A percentile compares a stretch with the other conserved stretches of the same genome.
Evolutionary conservation across 257 asterid genomes (phyloP).

Genomic region (Penstemon eatonii): DNA sequence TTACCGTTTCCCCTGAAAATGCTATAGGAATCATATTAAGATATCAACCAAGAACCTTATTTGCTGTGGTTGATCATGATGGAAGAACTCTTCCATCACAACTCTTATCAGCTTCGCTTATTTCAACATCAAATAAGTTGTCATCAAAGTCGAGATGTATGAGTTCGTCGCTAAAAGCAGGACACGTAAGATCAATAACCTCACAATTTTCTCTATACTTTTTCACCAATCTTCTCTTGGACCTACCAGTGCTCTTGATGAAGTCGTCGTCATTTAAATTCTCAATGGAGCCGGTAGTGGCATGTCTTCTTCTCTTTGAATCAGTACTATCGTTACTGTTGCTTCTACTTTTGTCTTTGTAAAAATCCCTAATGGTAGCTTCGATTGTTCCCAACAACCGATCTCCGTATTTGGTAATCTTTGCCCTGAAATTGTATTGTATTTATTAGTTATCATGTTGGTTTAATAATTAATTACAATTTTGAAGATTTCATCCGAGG

Average conservation of each 20-base stretch:
- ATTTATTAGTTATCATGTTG: constrained; percentile 7
- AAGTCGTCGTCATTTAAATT: constrained; percentile 42
- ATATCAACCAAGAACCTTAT: too few relatives aligned
- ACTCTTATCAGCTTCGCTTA: too few relatives aligned
- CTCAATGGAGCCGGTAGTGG: constrained; percentile 20
- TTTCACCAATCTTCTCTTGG: constrained; percentile 59
- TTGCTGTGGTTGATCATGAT: too few relatives aligned
- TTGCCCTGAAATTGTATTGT: constrained; percentile 50
- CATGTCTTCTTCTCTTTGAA: constrained; percentile 62
- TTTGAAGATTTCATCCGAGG: constrained; percentile 2
- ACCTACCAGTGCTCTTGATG: constrained; percentile 48
- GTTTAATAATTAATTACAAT: constrained; percentile 5
- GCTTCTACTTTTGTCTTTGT: constrained; percentile 53
- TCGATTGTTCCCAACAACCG: constrained; percentile 72
- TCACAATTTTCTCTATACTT: constrained; percentile 24
- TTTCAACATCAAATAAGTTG: too few relatives aligned
- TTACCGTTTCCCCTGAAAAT: too few relatives aligned
- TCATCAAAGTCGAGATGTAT: too few relatives aligned
- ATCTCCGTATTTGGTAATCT: constrained; percentile 72
- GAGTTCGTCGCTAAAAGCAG: not conserved
- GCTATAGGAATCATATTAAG: too few relatives aligned
- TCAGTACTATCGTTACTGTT: constrained; percentile 66
- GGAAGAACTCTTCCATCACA: too few relatives aligned
- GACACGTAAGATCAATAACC: constrained; percentile 20
- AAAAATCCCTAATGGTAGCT: constrained; percentile 59